phyloP scores from a whole-genome alignment of 768 basidiomycete species.

The Clitopilus hobsonii region DNA sequence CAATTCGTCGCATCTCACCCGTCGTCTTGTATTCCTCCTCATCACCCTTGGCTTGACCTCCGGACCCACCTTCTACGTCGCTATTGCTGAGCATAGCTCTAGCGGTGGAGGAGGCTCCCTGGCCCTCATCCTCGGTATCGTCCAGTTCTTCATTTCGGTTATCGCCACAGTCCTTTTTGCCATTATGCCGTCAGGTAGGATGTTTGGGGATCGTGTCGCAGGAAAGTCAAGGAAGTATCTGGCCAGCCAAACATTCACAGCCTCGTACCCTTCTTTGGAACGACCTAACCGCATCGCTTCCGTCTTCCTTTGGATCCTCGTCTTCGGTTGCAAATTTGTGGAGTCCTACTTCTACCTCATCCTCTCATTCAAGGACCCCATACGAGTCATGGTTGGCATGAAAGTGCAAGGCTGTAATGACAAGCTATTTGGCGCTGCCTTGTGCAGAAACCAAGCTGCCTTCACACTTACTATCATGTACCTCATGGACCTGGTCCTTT shows the following conservation, averaged over 20 bases:
- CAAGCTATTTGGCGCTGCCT: conserved; percentile 74
- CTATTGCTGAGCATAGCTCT: conserved; percentile 62
- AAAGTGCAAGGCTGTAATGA: conserved; percentile 88
- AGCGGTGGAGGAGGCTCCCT: conserved; percentile 60
- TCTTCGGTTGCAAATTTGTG: conserved; percentile 94
- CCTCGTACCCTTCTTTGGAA: conserved; percentile 78
- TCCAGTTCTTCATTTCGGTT: conserved; percentile 94
- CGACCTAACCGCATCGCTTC: conserved; percentile 70
- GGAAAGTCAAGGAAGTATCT: conserved; percentile 96
- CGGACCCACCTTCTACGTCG: conserved; percentile 94
- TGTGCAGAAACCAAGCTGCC: conserved; percentile 91
- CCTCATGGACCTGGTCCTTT: conserved; percentile 94
- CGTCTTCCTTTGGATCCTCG: conserved; percentile 79
- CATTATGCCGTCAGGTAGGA: conserved; percentile 91
- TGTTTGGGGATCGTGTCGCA: conserved; percentile 98
- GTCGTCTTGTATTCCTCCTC: conserved; percentile 83
- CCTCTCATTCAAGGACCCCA: conserved; percentile 89
- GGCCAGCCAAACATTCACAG: conserved; percentile 97
- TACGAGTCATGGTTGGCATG: conserved; percentile 95
- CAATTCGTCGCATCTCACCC: conserved; percentile 93
- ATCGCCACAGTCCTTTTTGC: conserved; percentile 83
- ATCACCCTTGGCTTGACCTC: conserved; percentile 88
- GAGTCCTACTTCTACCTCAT: conserved; percentile 99
- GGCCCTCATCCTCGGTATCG: conserved; percentile 89
- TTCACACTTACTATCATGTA: conserved; percentile 98